A percentile compares a stretch with the other conserved stretches of the same genome.
Conservation (phyloP, 2,329 filamentous ascomycete genomes). For the Microsporum audouinii region DNA sequence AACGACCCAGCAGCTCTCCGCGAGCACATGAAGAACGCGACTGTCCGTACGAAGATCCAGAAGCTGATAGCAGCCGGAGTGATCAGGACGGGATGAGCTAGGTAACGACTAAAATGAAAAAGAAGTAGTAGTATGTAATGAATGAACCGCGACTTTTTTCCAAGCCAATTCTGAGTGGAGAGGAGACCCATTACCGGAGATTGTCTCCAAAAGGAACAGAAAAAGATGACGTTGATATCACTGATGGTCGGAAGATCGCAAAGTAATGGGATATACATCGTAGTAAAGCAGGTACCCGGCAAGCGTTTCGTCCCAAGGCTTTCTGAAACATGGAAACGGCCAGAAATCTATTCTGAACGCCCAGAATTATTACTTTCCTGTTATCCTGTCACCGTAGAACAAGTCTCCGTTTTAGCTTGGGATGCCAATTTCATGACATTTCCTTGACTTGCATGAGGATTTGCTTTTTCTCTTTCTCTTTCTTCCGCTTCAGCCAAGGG, state of each 20-base stretch:
- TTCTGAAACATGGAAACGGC: background rate
- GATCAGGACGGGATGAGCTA: conserved; percentile 58
- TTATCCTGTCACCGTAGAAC: too few species aligned
- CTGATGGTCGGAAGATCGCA: background rate
- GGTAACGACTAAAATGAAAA: background rate
- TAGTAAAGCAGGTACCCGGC: background rate
- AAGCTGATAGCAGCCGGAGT: conserved; percentile 89
- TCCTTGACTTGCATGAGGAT: background rate
- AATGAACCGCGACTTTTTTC: background rate
- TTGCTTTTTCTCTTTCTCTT: background rate
- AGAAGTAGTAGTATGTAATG: background rate
- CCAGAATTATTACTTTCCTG: too few species aligned
- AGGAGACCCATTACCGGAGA: background rate
- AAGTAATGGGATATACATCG: background rate
- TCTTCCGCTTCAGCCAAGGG: background rate
- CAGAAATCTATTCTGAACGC: too few species aligned
- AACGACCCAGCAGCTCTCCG: conserved; percentile 80
- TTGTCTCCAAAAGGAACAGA: background rate
- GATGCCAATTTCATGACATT: too few species aligned
- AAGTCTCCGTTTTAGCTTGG: too few species aligned
- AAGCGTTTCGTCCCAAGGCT: background rate
- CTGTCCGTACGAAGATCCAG: conserved; percentile 77
- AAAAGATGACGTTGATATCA: background rate
- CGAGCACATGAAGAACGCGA: conserved; percentile 93
- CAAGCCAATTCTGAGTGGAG: background rate